Percentiles rank a stretch among this genome's conserved stretches.
Conservation (phyloP, 768 basidiomycete genomes). For the Ephemerocybe angulata region DNA sequence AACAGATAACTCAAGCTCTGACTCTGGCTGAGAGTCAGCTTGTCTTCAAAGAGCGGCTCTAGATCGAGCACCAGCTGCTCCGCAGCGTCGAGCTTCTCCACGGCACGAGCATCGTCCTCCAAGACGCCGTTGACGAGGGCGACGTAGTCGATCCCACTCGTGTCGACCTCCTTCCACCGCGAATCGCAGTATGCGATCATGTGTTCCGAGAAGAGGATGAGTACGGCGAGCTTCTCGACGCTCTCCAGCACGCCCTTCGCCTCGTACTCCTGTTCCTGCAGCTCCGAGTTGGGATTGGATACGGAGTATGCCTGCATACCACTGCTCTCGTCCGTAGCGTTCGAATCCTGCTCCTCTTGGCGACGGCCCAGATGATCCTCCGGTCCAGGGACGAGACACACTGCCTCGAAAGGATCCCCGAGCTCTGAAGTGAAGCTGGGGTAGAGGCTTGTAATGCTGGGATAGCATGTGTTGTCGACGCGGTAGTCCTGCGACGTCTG, state of each 20-base stretch:
- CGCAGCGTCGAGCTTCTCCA: neutral
- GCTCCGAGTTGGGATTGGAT: neutral
- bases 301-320: neutral
- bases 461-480: slow-evolving; percentile 1
- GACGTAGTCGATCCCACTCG: neutral
- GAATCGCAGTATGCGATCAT: slow-evolving; percentile 8
- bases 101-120: neutral
- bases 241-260: slow-evolving; percentile 1
- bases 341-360: neutral
- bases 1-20: neutral
- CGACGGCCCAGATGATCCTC: neutral
- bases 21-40: neutral
- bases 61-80: neutral
- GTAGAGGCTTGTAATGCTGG: neutral
- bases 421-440: neutral
- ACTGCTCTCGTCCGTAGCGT: neutral
- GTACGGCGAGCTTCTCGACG: slow-evolving; percentile 7
- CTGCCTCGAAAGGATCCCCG: slow-evolving; percentile 3
- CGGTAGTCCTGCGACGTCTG: neutral
- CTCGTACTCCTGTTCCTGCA: neutral
- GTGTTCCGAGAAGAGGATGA: slow-evolving; percentile 9
- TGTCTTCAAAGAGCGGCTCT: neutral
- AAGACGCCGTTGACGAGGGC: neutral
- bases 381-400: neutral
- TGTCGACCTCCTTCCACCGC: slow-evolving; percentile 1